A percentile compares a stretch with the other conserved stretches of the same genome.
Evolutionary conservation across 1,139 yeast species (phyloP).

Genomic region (Geotrichum phurueaensis): DNA sequence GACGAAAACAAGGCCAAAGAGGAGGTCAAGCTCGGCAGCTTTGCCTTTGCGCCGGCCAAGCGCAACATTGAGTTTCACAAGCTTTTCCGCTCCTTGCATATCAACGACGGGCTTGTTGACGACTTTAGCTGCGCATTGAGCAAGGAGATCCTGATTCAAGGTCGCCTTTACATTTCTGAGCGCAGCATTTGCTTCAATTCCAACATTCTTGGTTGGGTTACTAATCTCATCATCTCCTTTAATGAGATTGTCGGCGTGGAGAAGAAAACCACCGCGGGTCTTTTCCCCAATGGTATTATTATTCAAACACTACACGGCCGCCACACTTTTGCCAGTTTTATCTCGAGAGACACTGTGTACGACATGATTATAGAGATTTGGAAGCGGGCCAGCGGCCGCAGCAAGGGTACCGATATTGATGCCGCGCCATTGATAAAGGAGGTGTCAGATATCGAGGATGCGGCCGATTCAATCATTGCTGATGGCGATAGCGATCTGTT

Average conservation of each 20-base stretch:
- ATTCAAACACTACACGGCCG: conserved; percentile 60
- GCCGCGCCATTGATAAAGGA: neutral
- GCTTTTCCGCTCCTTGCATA: conserved; percentile 62
- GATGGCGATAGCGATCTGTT: neutral
- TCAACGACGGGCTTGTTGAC: conserved; percentile 66
- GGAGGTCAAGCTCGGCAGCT: conserved; percentile 31
- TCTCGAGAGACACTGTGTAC: conserved; percentile 72
- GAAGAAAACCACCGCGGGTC: conserved; percentile 76
- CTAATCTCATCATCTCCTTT: conserved; percentile 66
- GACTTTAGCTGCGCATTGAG: conserved; percentile 89
- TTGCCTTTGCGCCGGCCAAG: conserved; percentile 53
- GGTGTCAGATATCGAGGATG: neutral
- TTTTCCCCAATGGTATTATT: conserved; percentile 84
- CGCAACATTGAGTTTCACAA: conserved; percentile 77
- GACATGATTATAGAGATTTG: conserved; percentile 50
- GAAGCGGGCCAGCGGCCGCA: conserved; percentile 29
- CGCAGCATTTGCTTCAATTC: conserved; percentile 81
- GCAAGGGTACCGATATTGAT: neutral
- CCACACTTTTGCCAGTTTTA: conserved; percentile 77
- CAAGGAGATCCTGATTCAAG: conserved; percentile 85
- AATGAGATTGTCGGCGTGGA: conserved; percentile 70
- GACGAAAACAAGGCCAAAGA: neutral
- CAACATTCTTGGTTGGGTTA: conserved; percentile 87
- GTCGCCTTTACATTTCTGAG: conserved; percentile 79
- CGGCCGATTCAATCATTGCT: neutral